Percentiles rank a stretch among this genome's conserved stretches.
Evolutionary conservation across 768 basidiomycete species (phyloP).

Genomic region (Cubamyces lactineus): DNA sequence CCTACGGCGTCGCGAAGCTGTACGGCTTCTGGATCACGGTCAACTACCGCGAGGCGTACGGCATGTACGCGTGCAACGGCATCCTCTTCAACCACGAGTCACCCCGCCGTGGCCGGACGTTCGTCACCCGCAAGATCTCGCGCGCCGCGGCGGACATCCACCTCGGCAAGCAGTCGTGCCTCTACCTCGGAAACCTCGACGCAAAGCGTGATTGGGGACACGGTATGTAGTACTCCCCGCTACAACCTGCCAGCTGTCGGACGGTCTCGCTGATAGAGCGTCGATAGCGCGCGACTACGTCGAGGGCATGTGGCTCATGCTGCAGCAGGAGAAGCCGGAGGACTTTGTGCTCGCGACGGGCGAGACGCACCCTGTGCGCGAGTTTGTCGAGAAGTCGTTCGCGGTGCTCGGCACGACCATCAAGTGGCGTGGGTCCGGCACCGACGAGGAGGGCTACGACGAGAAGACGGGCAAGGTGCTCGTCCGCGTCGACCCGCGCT

Average conservation of each 20-base stretch:
- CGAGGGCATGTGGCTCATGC: constrained; percentile 98
- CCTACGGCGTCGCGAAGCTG: constrained; percentile 95
- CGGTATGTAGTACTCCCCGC: constrained; percentile 55
- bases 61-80: constrained; percentile 95
- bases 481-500: constrained; percentile 83
- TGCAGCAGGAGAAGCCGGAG: constrained; percentile 80
- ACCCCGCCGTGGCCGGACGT: constrained; percentile 90
- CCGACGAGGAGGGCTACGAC: constrained; percentile 78
- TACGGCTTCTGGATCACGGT: constrained; percentile 91
- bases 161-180: constrained; percentile 83
- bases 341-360: constrained; percentile 97
- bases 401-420: constrained; percentile 65
- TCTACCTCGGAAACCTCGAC: constrained; percentile 95
- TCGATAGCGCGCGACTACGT: constrained; percentile 80
- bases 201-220: constrained; percentile 98
- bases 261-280: constrained; percentile 12
- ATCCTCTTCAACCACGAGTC: constrained; percentile 99
- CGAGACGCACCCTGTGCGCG: constrained; percentile 93
- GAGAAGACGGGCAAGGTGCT: constrained; percentile 67
- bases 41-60: constrained; percentile 94
- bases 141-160: constrained; percentile 92
- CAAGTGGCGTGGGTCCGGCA: constrained; percentile 78
- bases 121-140: constrained; percentile 94
- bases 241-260: background rate
- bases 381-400: constrained; percentile 92